Base-by-base conservation (phyloP, 1,284 basidiomycete species). In the Ganoderma multipileum region DNA sequence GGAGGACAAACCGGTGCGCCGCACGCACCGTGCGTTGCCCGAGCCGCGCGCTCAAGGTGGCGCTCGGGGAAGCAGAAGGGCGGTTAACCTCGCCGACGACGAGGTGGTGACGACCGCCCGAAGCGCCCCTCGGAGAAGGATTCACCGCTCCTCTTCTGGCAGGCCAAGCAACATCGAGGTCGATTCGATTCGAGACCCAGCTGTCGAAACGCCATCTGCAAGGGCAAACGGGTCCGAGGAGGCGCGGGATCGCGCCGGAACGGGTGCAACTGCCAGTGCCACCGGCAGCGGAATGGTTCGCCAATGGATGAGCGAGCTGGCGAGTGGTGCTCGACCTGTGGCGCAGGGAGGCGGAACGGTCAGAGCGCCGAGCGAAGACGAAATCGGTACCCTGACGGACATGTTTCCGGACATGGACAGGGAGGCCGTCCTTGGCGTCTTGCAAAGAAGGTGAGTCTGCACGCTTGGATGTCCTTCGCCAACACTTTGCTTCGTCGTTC, bases 341-440 rank as follows among this genome's bases (percentile, higher is more conserved):
- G 85, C 75, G 65, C 74, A 65, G 65, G 79, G 64, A 59, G 84
- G 60, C 85, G 90, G 73, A 5, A 76, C 74, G 36, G 84, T 93
- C 64, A 86, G 92, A 60, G 89, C 90, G 18, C 92, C 94, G 1
- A 85, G 85, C 52, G 92, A 95, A 58, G 82, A 86, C 39, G 95
- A 96, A 81, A 92, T 96, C 61, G 80, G 83, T 26, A 90, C 92
- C 60, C 76, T 96, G 69, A 87, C 87, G 61, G 86, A 81, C 64
- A 95, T 97, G 92, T 97, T 97, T 78, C 95, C 95, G 20, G 89
- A 93, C 77, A 77, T 94, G 41, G 86, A 87, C 36, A 83, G 94
- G 64, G 91, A 93, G 61, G 85, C 89, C n/a, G 82, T 96, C n/a
- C 86, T 95, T 12, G 87, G 86, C 41, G 90, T 94, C 9, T 81